Evolutionary conservation across 73 alveolate genomes (phyloP), one percentile per base, ranked within the genome.

Genomic region (Halteria grandinella): DNA sequence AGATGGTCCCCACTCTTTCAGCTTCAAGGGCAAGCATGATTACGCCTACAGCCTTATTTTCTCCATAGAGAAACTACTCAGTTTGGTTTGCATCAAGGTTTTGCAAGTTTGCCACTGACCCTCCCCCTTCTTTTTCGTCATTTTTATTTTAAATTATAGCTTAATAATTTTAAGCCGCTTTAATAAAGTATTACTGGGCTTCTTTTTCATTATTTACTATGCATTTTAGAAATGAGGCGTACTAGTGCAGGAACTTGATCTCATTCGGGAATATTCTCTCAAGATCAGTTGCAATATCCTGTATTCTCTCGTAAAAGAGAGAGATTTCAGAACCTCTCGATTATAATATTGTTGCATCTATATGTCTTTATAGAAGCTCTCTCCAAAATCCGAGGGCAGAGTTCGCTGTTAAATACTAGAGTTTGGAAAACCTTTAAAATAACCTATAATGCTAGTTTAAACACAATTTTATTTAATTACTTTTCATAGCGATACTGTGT

Each of bases 1-100:
- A 40, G n/a, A 73, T 73, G 1, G 32, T 18, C 2, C 85, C 85
- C 14, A 55, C 40, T 12, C 36, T 53, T 7, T 33, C 37, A 11
- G 71, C 43, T 20, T 59, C 55, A 27, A 66, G 66, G 11, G 48
- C 14, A 23, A 73, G 52, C n/a, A 73, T 73, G 3, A 73, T 23
- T 1, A 73, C 55, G 3, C 75, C 85, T 34, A 59, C 17, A 5
- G 54, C 47, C 4, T 63, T 50, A 25, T 73, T 73, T 17, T 73
- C 69, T 33, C 85, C 85, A 73, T n/a, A n/a, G n/a, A n/a, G n/a
- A n/a, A n/a, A n/a, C n/a, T n/a, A 48, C 48, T 43, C 44, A 32
- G 14, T 33, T 44, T 25, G 28, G 3, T 25, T 66, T 66, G 47
- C 47, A 45, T 36, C 32, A 43, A 8, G 63, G 69, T 25, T 28